These are phyloP conservation scores for Gorgonomyces haynaldii DNA, from an alignment of 192 early-diverging fungal species.

Conservation along the genomic window DNA sequence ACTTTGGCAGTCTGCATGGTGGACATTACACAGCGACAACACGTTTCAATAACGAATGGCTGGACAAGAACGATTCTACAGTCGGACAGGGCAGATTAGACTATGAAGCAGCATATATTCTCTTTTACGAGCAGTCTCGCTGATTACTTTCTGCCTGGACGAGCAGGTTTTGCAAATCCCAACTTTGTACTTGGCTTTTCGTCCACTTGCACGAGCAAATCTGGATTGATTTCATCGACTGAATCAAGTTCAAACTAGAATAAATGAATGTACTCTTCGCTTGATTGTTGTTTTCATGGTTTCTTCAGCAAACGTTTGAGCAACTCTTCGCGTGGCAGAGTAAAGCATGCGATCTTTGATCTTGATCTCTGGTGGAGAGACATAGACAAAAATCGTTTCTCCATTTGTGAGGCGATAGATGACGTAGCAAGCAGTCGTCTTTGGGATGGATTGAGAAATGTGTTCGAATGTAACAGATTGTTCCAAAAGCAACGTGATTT, in stretches of 20 bases:
- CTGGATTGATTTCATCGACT: slow-evolving; percentile 13
- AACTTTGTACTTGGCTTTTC: slow-evolving; percentile 1
- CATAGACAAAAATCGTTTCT: slow-evolving; percentile 67
- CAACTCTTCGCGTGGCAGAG: slow-evolving; percentile 57
- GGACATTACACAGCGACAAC: slow-evolving; percentile 61
- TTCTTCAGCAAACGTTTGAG: slow-evolving; percentile 44
- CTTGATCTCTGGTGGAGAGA: slow-evolving; percentile 69
- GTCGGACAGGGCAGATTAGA: neutral
- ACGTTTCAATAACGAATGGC: neutral
- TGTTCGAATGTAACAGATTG: too few relatives aligned
- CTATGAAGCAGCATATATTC: slow-evolving; percentile 5
- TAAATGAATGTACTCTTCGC: slow-evolving; percentile 35
- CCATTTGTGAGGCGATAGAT: neutral
- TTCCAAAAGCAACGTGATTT: neutral
- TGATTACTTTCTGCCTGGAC: neutral
- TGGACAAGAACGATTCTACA: neutral
- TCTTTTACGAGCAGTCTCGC: too few relatives aligned
- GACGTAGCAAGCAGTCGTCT: too few relatives aligned
- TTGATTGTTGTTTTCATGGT: slow-evolving; percentile 40
- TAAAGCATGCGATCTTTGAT: slow-evolving; percentile 87
- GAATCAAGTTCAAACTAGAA: slow-evolving; percentile 18
- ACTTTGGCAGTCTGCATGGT: slow-evolving; percentile 12
- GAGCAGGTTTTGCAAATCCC: slow-evolving; percentile 14
- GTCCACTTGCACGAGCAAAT: neutral
- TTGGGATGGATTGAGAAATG: too few relatives aligned